Evolutionary conservation across 495 filamentous ascomycete species (phyloP), one percentile per base, ranked within the genome.

Genomic region (Trichoderma reesei): DNA sequence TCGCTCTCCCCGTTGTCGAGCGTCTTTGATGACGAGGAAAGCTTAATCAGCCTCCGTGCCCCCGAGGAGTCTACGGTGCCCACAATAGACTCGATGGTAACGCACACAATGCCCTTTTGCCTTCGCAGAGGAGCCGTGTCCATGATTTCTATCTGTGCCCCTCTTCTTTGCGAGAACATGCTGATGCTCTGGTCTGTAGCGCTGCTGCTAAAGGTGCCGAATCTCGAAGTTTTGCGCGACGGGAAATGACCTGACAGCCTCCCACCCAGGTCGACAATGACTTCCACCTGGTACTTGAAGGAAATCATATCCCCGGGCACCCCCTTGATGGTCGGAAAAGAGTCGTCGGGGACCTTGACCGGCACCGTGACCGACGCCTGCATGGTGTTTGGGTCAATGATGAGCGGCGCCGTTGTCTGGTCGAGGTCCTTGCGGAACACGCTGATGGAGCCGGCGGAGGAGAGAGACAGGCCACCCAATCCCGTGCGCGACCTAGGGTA

Each of bases 361-460:
- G 87, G 89, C 3, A 90, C 87, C 31, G 85, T 91, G 60, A 98
- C 82, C 61, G 85, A 84, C 0, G 90, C 83, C 18, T 85, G 87
- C 64, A 96, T 81, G n/a, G 84, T 90, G 16, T 73, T 76, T 1
- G 91, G 92, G 67, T 98, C 87, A 33, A 98, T 83, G 56, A 95
- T 88, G 36, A 98, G 77, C 5, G 95, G 92, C 7, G 87, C 85
- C 67, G 95, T 89, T 0, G 87, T 87, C 68, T 98, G 94, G 8
- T 88, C 86, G 0, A 98, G 76, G 70, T 98, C 94, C 72, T 98
- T 97, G 54, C 95, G 88, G 70, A 96, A 98, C 31, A 92, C 81
- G 70, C 92, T 92, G 70, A 84, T 91, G 10, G 89, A 88, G 14
- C 89, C 88, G 37, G 87, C 86, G 5, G 90, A 90, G 2, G 89